Evolutionary conservation across 208 protist species (phyloP).

Genomic region (Acanthamoeba culbertsoni): DNA sequence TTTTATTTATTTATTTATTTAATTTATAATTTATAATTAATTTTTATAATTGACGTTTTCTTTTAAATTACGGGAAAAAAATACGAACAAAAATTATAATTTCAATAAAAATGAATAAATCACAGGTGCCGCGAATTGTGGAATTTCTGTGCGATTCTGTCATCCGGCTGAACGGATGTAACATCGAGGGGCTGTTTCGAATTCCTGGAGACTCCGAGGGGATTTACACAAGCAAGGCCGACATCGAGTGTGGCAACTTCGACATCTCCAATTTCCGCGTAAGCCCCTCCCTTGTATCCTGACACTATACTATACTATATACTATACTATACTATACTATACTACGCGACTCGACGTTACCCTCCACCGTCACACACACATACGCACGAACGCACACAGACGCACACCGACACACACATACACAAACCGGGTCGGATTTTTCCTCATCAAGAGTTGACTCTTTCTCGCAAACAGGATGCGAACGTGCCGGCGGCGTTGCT

Average conservation of each 20-base stretch:
- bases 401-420: background rate
- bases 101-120: background rate
- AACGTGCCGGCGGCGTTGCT: constrained; percentile 42
- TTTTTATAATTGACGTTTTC: too few species aligned
- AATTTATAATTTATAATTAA: too few species aligned
- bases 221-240: constrained; percentile 18
- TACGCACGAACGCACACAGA: background rate
- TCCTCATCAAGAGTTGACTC: background rate
- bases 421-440: too few species aligned
- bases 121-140: background rate
- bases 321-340: background rate
- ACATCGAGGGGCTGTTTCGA: constrained; percentile 21
- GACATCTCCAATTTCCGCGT: constrained; percentile 43
- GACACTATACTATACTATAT: background rate
- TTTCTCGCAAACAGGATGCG: background rate
- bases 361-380: background rate
- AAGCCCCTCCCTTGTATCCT: background rate
- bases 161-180: background rate
- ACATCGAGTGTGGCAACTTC: constrained; percentile 44
- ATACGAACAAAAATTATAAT: too few species aligned
- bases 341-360: too few species aligned
- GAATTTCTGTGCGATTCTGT: constrained; percentile 1
- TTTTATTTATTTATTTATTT: too few species aligned
- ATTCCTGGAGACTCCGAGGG: background rate
- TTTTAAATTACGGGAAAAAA: too few species aligned